Conservation (phyloP, 306 rosid genomes). For the Cucurbita argyrosperma region DNA sequence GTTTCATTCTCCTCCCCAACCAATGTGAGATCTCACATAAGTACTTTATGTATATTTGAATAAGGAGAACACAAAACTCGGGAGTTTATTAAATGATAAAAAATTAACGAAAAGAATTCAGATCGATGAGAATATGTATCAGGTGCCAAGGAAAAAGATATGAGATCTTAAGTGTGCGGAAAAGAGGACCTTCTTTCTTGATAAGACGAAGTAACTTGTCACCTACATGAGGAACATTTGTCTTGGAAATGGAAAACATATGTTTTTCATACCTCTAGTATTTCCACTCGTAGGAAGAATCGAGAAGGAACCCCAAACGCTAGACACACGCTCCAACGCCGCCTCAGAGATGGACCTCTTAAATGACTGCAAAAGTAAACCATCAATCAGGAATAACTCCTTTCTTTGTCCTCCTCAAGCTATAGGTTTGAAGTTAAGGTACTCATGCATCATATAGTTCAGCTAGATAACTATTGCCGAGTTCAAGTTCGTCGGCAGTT, state of each 20-base stretch:
- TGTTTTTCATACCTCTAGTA: slow-evolving; percentile 37
- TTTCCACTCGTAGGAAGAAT: slow-evolving; percentile 41
- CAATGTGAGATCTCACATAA: too few species aligned
- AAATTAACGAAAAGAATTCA: not conserved
- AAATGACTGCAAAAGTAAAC: slow-evolving; percentile 29
- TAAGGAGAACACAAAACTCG: not conserved
- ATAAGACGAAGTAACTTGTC: not conserved
- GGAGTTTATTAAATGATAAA: not conserved
- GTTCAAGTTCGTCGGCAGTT: not conserved
- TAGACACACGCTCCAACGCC: slow-evolving; percentile 53
- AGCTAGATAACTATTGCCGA: not conserved
- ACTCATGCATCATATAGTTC: not conserved
- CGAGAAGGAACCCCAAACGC: slow-evolving; percentile 51
- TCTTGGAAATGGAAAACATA: not conserved
- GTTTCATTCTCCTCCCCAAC: too few species aligned
- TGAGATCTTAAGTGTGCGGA: not conserved
- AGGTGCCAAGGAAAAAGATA: not conserved
- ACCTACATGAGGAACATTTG: not conserved
- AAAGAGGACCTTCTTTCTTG: not conserved
- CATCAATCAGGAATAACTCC: slow-evolving; percentile 11
- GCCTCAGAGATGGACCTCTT: slow-evolving; percentile 62
- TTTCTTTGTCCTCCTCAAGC: not conserved
- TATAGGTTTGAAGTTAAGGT: not conserved
- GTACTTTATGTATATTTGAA: not conserved
- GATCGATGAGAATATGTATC: not conserved